Evolutionary conservation across 148 eudicot genomes (phyloP).

Genomic region (Pouteria glomerata): DNA sequence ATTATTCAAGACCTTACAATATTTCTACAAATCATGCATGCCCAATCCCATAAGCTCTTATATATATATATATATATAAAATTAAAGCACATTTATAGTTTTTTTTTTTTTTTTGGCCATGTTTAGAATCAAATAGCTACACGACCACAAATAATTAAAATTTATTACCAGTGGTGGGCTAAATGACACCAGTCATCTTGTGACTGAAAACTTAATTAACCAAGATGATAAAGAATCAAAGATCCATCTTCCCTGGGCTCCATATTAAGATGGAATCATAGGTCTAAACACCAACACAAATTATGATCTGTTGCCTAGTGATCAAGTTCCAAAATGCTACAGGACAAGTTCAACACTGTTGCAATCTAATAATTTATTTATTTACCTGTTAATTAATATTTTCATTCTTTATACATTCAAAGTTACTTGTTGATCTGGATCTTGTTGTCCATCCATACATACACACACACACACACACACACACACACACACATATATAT

Average conservation of each 20-base stretch:
- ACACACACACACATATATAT: too few relatives aligned
- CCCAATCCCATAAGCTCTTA: too few relatives aligned
- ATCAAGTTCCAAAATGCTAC: conserved; percentile 3
- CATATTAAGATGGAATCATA: not conserved
- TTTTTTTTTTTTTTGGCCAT: not conserved
- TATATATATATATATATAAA: too few relatives aligned
- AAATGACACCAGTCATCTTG: not conserved
- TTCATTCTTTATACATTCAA: not conserved
- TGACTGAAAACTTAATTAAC: not conserved
- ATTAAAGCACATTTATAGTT: too few relatives aligned
- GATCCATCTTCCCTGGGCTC: not conserved
- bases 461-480: too few relatives aligned
- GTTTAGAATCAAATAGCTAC: not conserved
- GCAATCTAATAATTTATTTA: not conserved
- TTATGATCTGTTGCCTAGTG: not conserved
- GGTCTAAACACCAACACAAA: not conserved
- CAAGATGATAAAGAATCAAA: not conserved
- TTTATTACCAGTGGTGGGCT: not conserved
- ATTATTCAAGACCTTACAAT: too few relatives aligned
- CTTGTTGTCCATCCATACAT: not conserved
- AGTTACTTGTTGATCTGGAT: conserved; percentile 10
- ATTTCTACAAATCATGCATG: too few relatives aligned
- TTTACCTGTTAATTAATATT: not conserved
- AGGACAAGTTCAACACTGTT: not conserved
- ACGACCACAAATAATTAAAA: not conserved